These are phyloP conservation scores for Trichoderma koningiopsis DNA, from an alignment of 2,329 filamentous ascomycete species.

Conservation along the genomic window DNA sequence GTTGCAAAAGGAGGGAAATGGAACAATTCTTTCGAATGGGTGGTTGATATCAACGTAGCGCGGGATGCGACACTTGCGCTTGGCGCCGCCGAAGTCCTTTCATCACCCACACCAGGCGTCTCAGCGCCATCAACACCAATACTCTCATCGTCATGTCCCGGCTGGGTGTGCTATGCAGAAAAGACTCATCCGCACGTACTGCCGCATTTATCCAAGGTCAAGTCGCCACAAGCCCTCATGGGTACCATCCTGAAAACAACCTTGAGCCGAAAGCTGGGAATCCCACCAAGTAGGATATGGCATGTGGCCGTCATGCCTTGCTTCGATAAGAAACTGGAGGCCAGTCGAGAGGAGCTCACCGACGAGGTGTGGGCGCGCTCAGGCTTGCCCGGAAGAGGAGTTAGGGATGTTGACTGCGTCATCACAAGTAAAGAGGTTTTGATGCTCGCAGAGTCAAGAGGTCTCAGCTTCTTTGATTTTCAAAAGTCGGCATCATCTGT, in stretches of 20 bases:
- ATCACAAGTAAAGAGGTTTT: slow-evolving; percentile 95
- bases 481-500: slow-evolving; percentile 58
- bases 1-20: slow-evolving; percentile 70
- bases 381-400: slow-evolving; percentile 53
- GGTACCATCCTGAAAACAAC: slow-evolving; percentile 89
- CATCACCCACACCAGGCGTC: slow-evolving; percentile 31
- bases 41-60: slow-evolving; percentile 84
- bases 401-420: slow-evolving; percentile 94
- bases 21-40: slow-evolving; percentile 81
- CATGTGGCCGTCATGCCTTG: slow-evolving; percentile 97
- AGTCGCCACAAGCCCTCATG: slow-evolving; percentile 89
- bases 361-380: slow-evolving; percentile 69
- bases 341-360: slow-evolving; percentile 88
- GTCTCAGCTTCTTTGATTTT: slow-evolving; percentile 73
- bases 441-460: slow-evolving; percentile 80
- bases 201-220: slow-evolving; percentile 85
- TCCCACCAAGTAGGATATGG: slow-evolving; percentile 82
- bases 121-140: slow-evolving; percentile 55
- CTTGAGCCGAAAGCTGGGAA: slow-evolving; percentile 69
- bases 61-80: slow-evolving; percentile 82
- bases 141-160: slow-evolving; percentile 87
- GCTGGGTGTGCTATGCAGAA: slow-evolving; percentile 98
- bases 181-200: slow-evolving; percentile 95
- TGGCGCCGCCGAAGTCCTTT: slow-evolving; percentile 70
- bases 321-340: slow-evolving; percentile 98